Base-by-base conservation (phyloP, 2,329 filamentous ascomycete genomes). In the Endocalyx cinctus region DNA sequence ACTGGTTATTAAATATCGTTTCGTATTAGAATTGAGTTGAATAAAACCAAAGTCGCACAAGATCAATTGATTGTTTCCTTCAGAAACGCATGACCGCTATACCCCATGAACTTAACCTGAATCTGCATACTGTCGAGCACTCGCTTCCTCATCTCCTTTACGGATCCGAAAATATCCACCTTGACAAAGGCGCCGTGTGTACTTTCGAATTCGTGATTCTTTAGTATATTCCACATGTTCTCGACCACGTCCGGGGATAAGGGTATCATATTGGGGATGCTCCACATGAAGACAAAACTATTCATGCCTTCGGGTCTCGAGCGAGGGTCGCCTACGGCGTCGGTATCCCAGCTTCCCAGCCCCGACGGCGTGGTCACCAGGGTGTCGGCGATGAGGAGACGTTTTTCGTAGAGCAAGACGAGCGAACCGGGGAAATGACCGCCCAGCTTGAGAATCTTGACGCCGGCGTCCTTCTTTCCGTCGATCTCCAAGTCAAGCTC, bases 391-490 rank as follows among this genome's bases (percentile, higher is more conserved):
- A 88, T 71, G 38, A 90, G 70, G n/a, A 92, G 59, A 29, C 69
- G 70, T 1, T 61, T 58, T 13, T 71, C 68, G 58, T 75, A 84
- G 16, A 82, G 69, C 39, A 85, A 52, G 4, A 87, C 77, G 38
- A 83, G 60, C 43, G 79, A 85, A 0, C 87, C 87, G 0, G 82
- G 81, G 49, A 92, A 92, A 62, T 94, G 86, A 0, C 87, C 87
- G 0, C 85, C 84, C 1, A 82, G 68, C 56, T 87, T 86, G 32
- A 90, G 66, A 1, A 74, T 77, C 19, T 64, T 72, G 4, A 81
- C 67, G 0, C 74, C 77, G 0, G 67, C 64, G 31, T 57, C 57
- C 12, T 47, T 33, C 20, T 8, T n/a, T 5, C 50, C 43, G 8
- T 29, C 33, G 30, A 43, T 32, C 2, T 25, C 29, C 13, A 73